Evolutionary conservation across 2,329 filamentous ascomycete genomes (phyloP).

Genomic region (Cryphonectria naterciae): DNA sequence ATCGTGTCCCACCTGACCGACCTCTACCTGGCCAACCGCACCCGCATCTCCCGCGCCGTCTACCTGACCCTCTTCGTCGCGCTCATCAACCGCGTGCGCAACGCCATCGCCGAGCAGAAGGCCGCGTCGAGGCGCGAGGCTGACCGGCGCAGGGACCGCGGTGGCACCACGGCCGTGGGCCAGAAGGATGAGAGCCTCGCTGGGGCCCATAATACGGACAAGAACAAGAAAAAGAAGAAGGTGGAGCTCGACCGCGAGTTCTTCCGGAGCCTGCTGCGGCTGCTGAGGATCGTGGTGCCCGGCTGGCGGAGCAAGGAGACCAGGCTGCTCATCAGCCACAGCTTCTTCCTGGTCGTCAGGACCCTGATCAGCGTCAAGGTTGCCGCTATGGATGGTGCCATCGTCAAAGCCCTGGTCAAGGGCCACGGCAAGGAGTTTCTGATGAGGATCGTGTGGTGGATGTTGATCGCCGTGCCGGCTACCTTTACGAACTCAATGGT

Average conservation of each 20-base stretch:
- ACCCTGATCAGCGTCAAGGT: slow-evolving; percentile 95
- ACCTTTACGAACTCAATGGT: slow-evolving; percentile 99
- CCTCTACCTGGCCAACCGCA: slow-evolving; percentile 79
- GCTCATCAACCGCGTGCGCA: slow-evolving; percentile 83
- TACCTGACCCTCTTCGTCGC: slow-evolving; percentile 83
- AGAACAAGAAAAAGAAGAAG: slow-evolving; percentile 64
- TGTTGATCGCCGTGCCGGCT: slow-evolving; percentile 92
- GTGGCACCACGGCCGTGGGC: slow-evolving; percentile 52
- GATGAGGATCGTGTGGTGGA: slow-evolving; percentile 93
- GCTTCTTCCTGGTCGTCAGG: slow-evolving; percentile 85
- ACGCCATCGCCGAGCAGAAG: slow-evolving; percentile 92
- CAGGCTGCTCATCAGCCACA: slow-evolving; percentile 84
- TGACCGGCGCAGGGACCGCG: slow-evolving; percentile 54
- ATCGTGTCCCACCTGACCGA: slow-evolving; percentile 68
- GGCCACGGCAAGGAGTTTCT: slow-evolving; percentile 91
- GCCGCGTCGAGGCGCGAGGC: slow-evolving; percentile 74
- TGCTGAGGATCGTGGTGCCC: slow-evolving; percentile 87
- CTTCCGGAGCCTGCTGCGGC: slow-evolving; percentile 72
- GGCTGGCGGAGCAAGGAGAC: slow-evolving; percentile 89
- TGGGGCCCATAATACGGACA: not conserved
- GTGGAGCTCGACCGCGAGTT: slow-evolving; percentile 90
- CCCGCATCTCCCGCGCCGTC: slow-evolving; percentile 78
- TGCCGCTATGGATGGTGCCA: slow-evolving; percentile 89
- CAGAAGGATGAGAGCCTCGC: slow-evolving; percentile 42
- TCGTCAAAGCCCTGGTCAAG: slow-evolving; percentile 90